Evolutionary conservation across 805 yeast genomes (phyloP), one percentile per base, ranked within the genome.

Genomic region (Spathaspora passalidarum): DNA sequence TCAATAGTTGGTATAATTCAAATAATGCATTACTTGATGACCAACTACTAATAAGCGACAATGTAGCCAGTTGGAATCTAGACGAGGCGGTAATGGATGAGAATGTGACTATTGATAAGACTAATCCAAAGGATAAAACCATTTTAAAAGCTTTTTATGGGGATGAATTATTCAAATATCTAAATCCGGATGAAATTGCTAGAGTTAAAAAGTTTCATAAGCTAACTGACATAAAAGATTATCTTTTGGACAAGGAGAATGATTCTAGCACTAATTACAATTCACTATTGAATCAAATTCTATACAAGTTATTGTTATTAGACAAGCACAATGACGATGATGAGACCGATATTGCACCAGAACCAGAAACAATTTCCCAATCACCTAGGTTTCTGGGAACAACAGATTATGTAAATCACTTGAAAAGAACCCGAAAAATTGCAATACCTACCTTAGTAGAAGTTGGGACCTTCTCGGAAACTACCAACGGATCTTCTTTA

Each of bases 51-150:
- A 52, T 62, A 7, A 67, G 63, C 47, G 73, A 66, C 44, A 66
- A 68, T 49, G 56, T 61, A 5, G 73, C 73, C 14, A 58, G 64
- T 36, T 66, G 71, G 71, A 63, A 68, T 45, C 50, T 68, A 38
- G 71, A 66, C 41, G 68, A 63, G 41, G 35, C 32, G 10, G 49
- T 29, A n/a, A 16, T 21, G 39, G 19, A 25, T 6, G n/a, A 16
- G 11, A 39, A 25, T n/a, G 34, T 29, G 14, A 13, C 16, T 29
- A 29, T 13, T 29, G 34, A 25, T 13, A n/a, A 23, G 11, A 23
- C 10, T 20, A 34, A 39, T 16, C 38, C 40, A 35, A 44, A 49
- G 25, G 26, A 50, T 32, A 55, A 55, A 2, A 43, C 48, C 5
- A 48, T 56, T 5, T 44, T 48, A 19, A 44, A 43, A 18, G 51